These are phyloP conservation scores for Pleurotus tuber-regium DNA, from an alignment of 768 basidiomycete genomes.

Conservation along the genomic window DNA sequence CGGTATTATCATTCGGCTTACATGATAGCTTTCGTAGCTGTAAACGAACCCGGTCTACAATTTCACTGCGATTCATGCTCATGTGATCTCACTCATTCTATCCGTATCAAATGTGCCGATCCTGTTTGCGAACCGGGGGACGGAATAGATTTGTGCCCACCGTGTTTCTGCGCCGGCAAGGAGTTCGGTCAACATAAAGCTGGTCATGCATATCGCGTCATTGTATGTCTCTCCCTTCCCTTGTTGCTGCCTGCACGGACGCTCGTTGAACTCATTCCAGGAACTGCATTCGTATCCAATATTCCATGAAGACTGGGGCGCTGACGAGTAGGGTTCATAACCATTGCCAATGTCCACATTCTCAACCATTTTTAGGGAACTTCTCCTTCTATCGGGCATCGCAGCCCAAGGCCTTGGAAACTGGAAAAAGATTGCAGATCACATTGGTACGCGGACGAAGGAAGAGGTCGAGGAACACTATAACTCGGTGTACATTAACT, in stretches of 20 bases:
- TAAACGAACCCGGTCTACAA: slow-evolving; percentile 80
- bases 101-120: slow-evolving; percentile 95
- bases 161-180: slow-evolving; percentile 90
- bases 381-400: slow-evolving; percentile 86
- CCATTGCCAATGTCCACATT: not conserved
- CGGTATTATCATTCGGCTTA: slow-evolving; percentile 6
- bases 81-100: slow-evolving; percentile 92
- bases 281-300: slow-evolving; percentile 97
- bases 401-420: slow-evolving; percentile 89
- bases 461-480: slow-evolving; percentile 95
- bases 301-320: slow-evolving; percentile 94
- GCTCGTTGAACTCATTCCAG: slow-evolving; percentile 35
- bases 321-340: slow-evolving; percentile 75
- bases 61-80: slow-evolving; percentile 83
- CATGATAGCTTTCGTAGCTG: slow-evolving; percentile 43
- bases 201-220: slow-evolving; percentile 87
- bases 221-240: slow-evolving; percentile 49
- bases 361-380: slow-evolving; percentile 55
- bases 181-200: slow-evolving; percentile 85
- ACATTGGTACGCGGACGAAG: slow-evolving; percentile 90
- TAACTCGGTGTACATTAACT: slow-evolving; percentile 73
- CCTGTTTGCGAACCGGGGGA: slow-evolving; percentile 58
- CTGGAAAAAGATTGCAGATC: slow-evolving; percentile 95
- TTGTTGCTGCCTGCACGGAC: not conserved
- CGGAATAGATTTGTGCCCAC: slow-evolving; percentile 91